Conservation (phyloP, 352 stramenopile genomes). For the Aphanomyces invadans region DNA sequence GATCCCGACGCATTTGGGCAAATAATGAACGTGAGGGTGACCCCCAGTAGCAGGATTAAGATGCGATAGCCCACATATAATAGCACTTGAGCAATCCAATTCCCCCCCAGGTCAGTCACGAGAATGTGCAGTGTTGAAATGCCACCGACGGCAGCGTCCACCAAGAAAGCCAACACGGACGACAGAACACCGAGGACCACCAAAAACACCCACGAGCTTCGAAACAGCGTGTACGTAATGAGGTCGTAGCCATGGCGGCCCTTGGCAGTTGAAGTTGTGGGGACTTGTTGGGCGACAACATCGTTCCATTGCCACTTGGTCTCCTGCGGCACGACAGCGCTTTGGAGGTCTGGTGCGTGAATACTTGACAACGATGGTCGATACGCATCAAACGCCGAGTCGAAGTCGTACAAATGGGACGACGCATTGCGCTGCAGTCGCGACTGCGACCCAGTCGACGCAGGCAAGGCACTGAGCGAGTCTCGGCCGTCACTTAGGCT, state of each 20-base stretch:
- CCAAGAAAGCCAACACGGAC: constrained; percentile 53
- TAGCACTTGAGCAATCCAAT: constrained; percentile 49
- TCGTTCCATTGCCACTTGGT: constrained; percentile 21
- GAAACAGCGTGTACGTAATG: constrained; percentile 34
- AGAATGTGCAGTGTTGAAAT: constrained; percentile 33
- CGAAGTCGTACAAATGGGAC: constrained; percentile 22
- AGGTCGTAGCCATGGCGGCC: constrained; percentile 1
- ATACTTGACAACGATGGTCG: constrained; percentile 7
- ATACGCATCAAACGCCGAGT: constrained; percentile 19
- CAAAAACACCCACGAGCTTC: constrained; percentile 72
- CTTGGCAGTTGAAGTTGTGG: not conserved
- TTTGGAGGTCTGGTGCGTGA: not conserved
- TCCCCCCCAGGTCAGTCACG: constrained; percentile 40
- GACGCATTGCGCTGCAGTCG: constrained; percentile 6
- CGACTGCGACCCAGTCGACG: not conserved
- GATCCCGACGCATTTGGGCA: constrained; percentile 58
- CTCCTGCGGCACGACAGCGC: not conserved
- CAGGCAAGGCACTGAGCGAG: not conserved
- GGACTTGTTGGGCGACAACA: not conserved
- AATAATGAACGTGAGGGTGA: constrained; percentile 49
- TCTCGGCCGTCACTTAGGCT: not conserved
- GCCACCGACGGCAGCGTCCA: constrained; percentile 51
- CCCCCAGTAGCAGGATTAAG: constrained; percentile 48
- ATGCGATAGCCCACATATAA: constrained; percentile 56
- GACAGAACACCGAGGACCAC: constrained; percentile 47